These are phyloP conservation scores for Berberis thunbergii DNA, from an alignment of 164 flowering plant species.

Conservation along the genomic window DNA sequence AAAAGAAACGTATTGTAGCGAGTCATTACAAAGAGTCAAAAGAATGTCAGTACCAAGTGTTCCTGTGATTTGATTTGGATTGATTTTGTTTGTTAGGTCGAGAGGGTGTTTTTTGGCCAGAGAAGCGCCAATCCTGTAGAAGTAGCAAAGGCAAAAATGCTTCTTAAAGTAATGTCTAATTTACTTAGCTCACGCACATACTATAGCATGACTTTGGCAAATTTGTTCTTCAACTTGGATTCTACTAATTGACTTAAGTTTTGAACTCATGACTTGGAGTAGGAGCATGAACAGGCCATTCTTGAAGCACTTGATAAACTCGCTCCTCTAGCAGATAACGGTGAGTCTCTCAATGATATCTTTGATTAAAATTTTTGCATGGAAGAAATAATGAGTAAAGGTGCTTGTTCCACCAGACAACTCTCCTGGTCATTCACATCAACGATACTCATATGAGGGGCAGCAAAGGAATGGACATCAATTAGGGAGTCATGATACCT, in stretches of 20 bases:
- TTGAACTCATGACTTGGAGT: conserved; percentile 7
- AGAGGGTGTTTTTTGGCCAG: conserved; percentile 12
- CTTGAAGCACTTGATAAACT: conserved; percentile 24
- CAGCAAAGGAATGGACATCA: conserved; percentile 1
- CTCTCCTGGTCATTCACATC: conserved; percentile 1
- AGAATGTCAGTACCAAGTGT: too few relatives aligned
- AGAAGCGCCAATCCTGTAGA: conserved; percentile 4
- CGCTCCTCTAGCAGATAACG: conserved; percentile 15
- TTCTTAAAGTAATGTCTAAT: too few relatives aligned
- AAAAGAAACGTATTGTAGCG: too few relatives aligned
- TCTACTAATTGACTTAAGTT: neutral
- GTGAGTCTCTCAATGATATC: conserved; percentile 8
- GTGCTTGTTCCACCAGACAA: conserved; percentile 9
- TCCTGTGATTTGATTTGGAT: too few relatives aligned
- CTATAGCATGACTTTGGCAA: too few relatives aligned
- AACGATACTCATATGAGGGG: neutral
- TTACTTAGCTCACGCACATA: too few relatives aligned
- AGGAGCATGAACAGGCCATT: conserved; percentile 28
- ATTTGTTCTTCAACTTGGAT: too few relatives aligned
- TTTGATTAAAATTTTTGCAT: neutral
- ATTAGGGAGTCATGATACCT: neutral
- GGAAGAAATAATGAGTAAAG: neutral
- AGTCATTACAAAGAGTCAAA: too few relatives aligned
- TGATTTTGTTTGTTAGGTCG: conserved; percentile 11
- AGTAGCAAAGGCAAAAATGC: conserved; percentile 13